Base-by-base conservation (phyloP, 495 filamentous ascomycete genomes). In the Penicillium angulare region DNA sequence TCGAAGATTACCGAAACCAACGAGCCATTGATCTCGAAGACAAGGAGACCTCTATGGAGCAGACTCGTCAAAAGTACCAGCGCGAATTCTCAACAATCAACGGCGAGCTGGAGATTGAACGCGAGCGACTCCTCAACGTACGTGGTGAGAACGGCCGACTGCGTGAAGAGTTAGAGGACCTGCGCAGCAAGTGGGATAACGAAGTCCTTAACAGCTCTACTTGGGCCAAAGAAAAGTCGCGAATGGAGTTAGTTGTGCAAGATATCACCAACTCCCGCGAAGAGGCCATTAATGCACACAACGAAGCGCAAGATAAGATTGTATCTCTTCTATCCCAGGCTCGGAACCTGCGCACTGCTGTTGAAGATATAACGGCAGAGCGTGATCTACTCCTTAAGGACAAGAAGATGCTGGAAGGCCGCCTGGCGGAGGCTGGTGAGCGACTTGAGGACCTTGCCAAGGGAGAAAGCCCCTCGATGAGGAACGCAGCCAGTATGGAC, bases 41-140 rank as follows among this genome's bases (percentile, higher is more conserved):
- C 67, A 96, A 93, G 62, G 93, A 97, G 66, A 85, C 86, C 7
- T 92, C 87, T 33, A 89, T 96, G 84, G 95, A 98, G 69, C 93
- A 98, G 68, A 97, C 93, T 16, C 80, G 93, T 52, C 91, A 91
- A 74, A 98, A 98, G 71, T 98, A 98, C 65, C 93, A 98, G 65
- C 77, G 86, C 17, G 93, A 98, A 58, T 90, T 97, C 66, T 86
- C 88, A 10, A 86, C 85, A 0, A 72, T 98, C 43, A 95, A 87
- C 43, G 87, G 89, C 53, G 93, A 98, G 65, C 81, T 98, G 6
- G 92, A 97, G 63, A 82, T 96, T 57, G 90, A 96, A 52, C 84
- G 93, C 20, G 95, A 97, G 61, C 92, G 92, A 50, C 73, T 88
- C 4, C 79, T 89, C 41, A 78, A 81, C 47, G 83, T 80, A 17